Base-by-base conservation (phyloP, 768 basidiomycete genomes). In the Mycena kentingensis region DNA sequence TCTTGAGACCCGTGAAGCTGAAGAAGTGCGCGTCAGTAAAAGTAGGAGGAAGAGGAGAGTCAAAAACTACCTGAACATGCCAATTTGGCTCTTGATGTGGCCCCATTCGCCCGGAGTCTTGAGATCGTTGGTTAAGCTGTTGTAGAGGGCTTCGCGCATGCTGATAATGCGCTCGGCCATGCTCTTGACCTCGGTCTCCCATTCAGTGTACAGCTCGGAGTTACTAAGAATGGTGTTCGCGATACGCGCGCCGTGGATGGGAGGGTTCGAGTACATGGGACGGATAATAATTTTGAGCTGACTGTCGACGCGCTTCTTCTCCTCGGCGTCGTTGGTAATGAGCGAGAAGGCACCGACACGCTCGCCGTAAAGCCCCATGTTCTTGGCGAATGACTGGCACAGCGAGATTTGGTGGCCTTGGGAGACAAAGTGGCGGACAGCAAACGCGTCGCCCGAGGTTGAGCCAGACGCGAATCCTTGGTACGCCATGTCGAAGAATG, bases 401-500 rank as follows among this genome's bases (percentile, higher is more conserved):
- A 98, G 81, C 25, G 94, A 90, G 62, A 95, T 72, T 65, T 94
- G 88, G 74, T 97, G 94, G 21, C 93, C 91, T 68, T 93, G 77
- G 18, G 84, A 77, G 47, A 96, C 90, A 69, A 99, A 98, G 75
- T 96, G 84, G 60, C 96, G 90, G 52, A 98, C 84, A 27, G 96
- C 93, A 70, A 92, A 95, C 11, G 96, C 97, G 65, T 99, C 97
- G 50, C 84, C 85, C 60, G 85, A 69, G 59, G 92, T 93, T 46
- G 86, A 85, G 45, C 97, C 97, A 21, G 95, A 97, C 29, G 97
- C 96, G 69, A 99, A 99, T 46, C 97, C 97, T 73, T 97, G 93
- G 77, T 99, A 99, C 15, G 97, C 96, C 94, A 98, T 98, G 73
- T 99, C 97, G 70, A 98, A 98, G 84, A 98, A 93, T 46, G 96